Evolutionary conservation across 495 filamentous ascomycete species (phyloP).

Genomic region (Penicillium lagena): DNA sequence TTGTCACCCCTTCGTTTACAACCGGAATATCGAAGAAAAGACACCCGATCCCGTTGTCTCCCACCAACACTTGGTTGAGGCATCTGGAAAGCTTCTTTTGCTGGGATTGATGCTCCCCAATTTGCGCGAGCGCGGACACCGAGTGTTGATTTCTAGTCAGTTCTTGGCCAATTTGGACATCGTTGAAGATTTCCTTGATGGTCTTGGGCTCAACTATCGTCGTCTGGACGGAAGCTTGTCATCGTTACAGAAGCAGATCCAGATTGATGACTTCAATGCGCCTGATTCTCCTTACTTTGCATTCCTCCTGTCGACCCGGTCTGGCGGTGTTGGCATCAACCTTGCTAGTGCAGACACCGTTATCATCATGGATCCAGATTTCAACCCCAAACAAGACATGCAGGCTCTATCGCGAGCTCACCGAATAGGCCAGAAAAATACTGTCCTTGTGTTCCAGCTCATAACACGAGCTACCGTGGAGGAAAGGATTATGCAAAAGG

Average conservation of each 20-base stretch:
- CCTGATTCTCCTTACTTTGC: constrained; percentile 81
- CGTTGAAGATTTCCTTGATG: constrained; percentile 75
- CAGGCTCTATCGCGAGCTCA: constrained; percentile 97
- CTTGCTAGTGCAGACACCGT: constrained; percentile 93
- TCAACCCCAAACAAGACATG: constrained; percentile 94
- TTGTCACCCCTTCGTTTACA: constrained; percentile 95
- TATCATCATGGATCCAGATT: constrained; percentile 89
- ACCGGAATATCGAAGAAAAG: constrained; percentile 76
- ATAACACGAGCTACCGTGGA: constrained; percentile 83
- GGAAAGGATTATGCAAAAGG: constrained; percentile 92
- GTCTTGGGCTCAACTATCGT: constrained; percentile 65
- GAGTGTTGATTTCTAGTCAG: constrained; percentile 90
- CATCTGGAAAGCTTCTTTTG: constrained; percentile 82
- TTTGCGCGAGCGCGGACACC: constrained; percentile 76
- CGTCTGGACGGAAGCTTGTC: constrained; percentile 83
- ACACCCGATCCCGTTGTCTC: constrained; percentile 42
- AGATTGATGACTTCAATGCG: constrained; percentile 75
- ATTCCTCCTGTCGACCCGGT: constrained; percentile 88
- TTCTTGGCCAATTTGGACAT: constrained; percentile 91
- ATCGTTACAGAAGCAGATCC: constrained; percentile 74
- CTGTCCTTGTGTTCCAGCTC: constrained; percentile 80
- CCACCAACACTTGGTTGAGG: constrained; percentile 80
- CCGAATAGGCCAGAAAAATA: constrained; percentile 80
- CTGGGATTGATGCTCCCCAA: constrained; percentile 88
- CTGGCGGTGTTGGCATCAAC: constrained; percentile 94